phyloP scores from a whole-genome alignment of 2,329 filamentous ascomycete species.

The Exophiala xenobiotica region DNA sequence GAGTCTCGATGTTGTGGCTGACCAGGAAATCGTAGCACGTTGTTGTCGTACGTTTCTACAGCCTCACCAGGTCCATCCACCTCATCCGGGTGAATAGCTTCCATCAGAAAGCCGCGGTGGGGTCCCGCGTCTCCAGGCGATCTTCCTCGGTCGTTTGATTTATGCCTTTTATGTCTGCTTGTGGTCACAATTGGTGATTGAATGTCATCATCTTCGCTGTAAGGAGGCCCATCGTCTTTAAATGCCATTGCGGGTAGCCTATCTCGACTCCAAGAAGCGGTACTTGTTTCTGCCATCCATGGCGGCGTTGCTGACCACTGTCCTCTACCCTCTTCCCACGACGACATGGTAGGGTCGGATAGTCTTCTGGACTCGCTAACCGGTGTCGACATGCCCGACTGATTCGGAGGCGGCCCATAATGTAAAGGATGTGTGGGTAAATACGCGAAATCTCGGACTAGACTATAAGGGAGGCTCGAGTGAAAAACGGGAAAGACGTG shows the following conservation, averaged over 20 bases:
- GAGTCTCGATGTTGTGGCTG: slow-evolving; percentile 58
- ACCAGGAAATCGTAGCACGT: slow-evolving; percentile 45
- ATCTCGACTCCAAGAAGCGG: slow-evolving; percentile 56
- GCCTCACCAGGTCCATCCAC: slow-evolving; percentile 76
- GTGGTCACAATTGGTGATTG: slow-evolving; percentile 85
- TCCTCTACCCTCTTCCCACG: slow-evolving; percentile 68
- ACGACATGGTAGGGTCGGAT: slow-evolving; percentile 73
- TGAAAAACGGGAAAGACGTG: slow-evolving; percentile 79
- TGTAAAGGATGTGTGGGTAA: slow-evolving; percentile 78
- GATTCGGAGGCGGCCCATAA: slow-evolving; percentile 83
- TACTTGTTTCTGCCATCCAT: slow-evolving; percentile 35
- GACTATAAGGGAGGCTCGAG: slow-evolving; percentile 81
- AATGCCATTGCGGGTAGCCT: slow-evolving; percentile 77
- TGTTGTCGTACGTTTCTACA: slow-evolving; percentile 67
- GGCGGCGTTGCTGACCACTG: slow-evolving; percentile 55
- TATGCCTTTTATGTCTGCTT: slow-evolving; percentile 82
- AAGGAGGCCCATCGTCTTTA: slow-evolving; percentile 77
- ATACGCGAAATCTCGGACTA: slow-evolving; percentile 96
- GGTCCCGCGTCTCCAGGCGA: slow-evolving; percentile 52
- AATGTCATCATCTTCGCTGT: slow-evolving; percentile 92
- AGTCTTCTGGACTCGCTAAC: slow-evolving; percentile 74
- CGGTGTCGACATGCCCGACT: slow-evolving; percentile 80
- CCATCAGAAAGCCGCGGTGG: slow-evolving; percentile 66
- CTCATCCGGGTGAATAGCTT: slow-evolving; percentile 66
- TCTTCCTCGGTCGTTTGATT: slow-evolving; percentile 57